These are phyloP conservation scores for Leishmania aethiopica DNA, from an alignment of 208 protist species.

Conservation along the genomic window DNA sequence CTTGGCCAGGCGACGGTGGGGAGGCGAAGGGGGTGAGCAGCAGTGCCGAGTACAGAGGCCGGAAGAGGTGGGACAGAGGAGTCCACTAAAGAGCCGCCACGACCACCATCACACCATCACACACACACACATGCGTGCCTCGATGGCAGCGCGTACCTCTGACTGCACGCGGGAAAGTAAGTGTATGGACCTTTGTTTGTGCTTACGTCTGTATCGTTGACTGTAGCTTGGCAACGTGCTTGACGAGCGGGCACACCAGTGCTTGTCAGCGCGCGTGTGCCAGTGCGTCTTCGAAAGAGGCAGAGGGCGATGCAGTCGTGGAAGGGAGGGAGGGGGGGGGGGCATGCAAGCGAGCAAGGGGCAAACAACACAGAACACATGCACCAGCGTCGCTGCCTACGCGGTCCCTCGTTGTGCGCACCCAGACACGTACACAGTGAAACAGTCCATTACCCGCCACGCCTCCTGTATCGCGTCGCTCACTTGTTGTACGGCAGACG, in stretches of 20 bases:
- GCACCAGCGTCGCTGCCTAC: not conserved
- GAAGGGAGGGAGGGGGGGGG: not conserved
- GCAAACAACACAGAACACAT: not conserved
- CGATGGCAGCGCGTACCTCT: not conserved
- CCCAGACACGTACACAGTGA: not conserved
- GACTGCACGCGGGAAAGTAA: not conserved
- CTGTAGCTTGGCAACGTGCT: not conserved
- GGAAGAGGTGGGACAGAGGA: not conserved
- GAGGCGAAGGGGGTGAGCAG: too few species aligned
- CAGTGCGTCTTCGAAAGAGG: not conserved
- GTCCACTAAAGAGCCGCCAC: not conserved
- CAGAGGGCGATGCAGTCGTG: not conserved
- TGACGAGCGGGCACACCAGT: not conserved
- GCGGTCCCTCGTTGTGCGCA: not conserved
- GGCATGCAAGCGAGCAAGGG: not conserved
- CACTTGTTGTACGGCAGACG: slow-evolving; percentile 91
- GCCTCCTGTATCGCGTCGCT: not conserved
- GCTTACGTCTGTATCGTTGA: too few species aligned
- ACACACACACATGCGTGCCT: not conserved
- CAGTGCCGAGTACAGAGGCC: not conserved
- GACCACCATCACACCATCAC: not conserved
- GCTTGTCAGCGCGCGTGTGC: not conserved
- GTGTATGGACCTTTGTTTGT: not conserved
- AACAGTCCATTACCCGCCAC: not conserved
- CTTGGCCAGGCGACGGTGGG: not conserved